phyloP scores from a whole-genome alignment of 371 early-diverging fungal species.

The Syncephalastrum monosporum region DNA sequence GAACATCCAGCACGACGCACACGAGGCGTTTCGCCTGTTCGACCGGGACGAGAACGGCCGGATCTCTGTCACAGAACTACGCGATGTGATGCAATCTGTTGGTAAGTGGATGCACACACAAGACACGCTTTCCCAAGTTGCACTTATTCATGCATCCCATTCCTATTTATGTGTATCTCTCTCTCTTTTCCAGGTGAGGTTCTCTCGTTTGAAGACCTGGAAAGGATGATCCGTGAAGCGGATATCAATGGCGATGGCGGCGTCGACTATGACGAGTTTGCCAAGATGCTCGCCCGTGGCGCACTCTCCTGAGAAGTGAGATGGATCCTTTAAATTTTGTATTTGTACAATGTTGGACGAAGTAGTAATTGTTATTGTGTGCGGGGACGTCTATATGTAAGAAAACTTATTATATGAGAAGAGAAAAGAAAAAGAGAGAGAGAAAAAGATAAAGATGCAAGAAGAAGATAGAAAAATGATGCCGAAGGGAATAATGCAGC shows the following conservation, averaged over 20 bases:
- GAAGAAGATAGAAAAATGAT: too few relatives aligned
- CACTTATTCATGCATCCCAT: background rate
- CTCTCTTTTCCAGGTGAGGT: slow-evolving; percentile 54
- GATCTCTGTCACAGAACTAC: slow-evolving; percentile 46
- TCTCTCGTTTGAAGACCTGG: slow-evolving; percentile 70
- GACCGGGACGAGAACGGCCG: slow-evolving; percentile 39
- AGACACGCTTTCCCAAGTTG: background rate
- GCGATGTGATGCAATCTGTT: slow-evolving; percentile 39
- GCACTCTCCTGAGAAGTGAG: too few relatives aligned
- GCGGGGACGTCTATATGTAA: too few relatives aligned
- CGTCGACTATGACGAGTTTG: slow-evolving; percentile 92
- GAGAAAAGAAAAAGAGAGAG: too few relatives aligned
- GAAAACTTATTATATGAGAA: too few relatives aligned
- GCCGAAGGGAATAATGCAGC: too few relatives aligned
- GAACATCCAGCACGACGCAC: background rate
- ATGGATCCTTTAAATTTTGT: too few relatives aligned
- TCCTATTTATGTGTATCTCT: background rate
- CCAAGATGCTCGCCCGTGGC: slow-evolving; percentile 71
- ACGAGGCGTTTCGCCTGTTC: background rate
- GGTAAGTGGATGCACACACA: slow-evolving; percentile 17
- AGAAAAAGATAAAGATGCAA: too few relatives aligned
- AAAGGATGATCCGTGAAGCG: slow-evolving; percentile 83
- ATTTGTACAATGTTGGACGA: too few relatives aligned
- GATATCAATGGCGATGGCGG: slow-evolving; percentile 84
- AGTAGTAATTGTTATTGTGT: too few relatives aligned